Evolutionary conservation across 139 green algal genomes (phyloP).

Genomic region (Limnomonas spitsbergensis): DNA sequence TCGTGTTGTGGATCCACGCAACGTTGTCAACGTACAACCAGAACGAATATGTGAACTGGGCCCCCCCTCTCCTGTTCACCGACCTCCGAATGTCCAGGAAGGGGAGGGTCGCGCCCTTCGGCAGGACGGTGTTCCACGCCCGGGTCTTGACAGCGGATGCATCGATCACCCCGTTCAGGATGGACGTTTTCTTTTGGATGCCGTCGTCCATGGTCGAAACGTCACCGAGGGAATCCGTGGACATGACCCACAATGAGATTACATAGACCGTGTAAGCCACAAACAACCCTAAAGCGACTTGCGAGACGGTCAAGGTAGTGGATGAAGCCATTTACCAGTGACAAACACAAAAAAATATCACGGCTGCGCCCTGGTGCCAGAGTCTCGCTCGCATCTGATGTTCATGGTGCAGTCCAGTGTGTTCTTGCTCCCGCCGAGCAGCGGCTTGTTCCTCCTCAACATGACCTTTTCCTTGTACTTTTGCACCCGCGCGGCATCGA

Average conservation of each 20-base stretch:
- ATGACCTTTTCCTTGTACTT: conserved; percentile 11
- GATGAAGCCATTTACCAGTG: too few species aligned
- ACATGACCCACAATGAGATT: too few species aligned
- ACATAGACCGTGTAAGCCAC: too few species aligned
- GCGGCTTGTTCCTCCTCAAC: background rate
- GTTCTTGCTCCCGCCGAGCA: background rate
- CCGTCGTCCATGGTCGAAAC: too few species aligned
- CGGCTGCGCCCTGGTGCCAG: too few species aligned
- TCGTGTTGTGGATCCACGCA: background rate
- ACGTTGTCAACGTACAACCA: conserved; percentile 8
- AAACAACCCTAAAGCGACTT: too few species aligned
- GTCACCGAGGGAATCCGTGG: too few species aligned
- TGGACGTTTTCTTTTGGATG: background rate
- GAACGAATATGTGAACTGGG: conserved; percentile 10
- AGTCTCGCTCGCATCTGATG: too few species aligned
- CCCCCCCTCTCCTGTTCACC: background rate
- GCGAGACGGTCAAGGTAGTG: too few species aligned
- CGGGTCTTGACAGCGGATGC: background rate
- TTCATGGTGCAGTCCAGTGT: conserved; percentile 13
- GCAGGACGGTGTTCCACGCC: conserved; percentile 1
- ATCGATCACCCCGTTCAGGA: background rate
- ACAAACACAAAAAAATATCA: too few species aligned
- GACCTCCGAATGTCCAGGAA: background rate
- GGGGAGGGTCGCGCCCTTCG: background rate
- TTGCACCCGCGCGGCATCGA: background rate